Conservation (phyloP, 1,284 basidiomycete species). For the Anthracocystis panici-leucophaei region DNA sequence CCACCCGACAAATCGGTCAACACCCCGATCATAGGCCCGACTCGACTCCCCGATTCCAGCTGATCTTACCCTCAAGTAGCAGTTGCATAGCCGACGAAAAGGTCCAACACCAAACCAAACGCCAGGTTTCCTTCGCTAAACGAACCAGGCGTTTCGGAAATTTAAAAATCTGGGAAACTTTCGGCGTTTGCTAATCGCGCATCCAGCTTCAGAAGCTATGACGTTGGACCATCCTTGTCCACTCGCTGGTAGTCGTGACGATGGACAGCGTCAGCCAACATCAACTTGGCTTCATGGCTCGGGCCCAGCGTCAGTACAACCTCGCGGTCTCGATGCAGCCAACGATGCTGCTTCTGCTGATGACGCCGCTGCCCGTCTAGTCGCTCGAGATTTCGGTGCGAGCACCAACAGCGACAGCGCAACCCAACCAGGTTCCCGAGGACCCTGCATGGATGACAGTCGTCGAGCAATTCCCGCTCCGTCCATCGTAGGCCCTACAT, state of each 20-base stretch:
- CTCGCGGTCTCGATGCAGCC: not conserved
- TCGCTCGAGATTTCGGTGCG: constrained; percentile 4
- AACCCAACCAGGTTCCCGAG: not conserved
- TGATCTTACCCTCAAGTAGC: not conserved
- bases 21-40: not conserved
- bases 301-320: not conserved
- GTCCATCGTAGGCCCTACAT: too few species aligned
- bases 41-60: not conserved
- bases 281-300: not conserved
- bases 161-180: not conserved
- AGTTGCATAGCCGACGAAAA: not conserved
- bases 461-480: not conserved
- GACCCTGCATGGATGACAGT: constrained; percentile 19
- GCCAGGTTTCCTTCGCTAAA: too few species aligned
- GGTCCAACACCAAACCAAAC: too few species aligned
- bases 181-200: constrained; percentile 19
- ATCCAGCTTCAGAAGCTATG: not conserved
- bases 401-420: not conserved
- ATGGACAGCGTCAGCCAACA: not conserved
- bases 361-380: not conserved
- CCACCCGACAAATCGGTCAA: not conserved
- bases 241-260: not conserved
- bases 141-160: not conserved
- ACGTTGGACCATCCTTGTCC: constrained; percentile 4
- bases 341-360: not conserved